A percentile compares a stretch with the other conserved stretches of the same genome.
Evolutionary conservation across 495 filamentous ascomycete species (phyloP).

Genomic region (Neurospora hispaniola): DNA sequence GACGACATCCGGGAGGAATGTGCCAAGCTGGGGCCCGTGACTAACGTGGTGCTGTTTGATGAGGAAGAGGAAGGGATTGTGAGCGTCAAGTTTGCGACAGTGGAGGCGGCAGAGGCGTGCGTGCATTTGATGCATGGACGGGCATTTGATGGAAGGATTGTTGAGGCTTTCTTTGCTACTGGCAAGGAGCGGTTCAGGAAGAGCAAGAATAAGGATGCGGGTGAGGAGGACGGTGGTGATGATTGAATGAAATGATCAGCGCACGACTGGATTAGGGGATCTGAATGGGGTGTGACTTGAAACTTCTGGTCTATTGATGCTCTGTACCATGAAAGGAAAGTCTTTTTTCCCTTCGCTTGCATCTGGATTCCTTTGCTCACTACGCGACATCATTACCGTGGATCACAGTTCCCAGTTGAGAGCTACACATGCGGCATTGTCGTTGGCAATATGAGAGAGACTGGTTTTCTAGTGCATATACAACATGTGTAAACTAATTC

Average conservation of each 20-base stretch:
- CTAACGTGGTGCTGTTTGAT: slow-evolving; percentile 85
- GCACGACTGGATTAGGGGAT: background rate
- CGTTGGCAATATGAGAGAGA: too few relatives aligned
- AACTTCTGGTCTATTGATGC: background rate
- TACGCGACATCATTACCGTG: too few relatives aligned
- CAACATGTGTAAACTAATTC: too few relatives aligned
- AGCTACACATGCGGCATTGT: too few relatives aligned
- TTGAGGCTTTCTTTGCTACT: slow-evolving; percentile 66
- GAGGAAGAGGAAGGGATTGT: slow-evolving; percentile 78
- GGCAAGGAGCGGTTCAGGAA: slow-evolving; percentile 72
- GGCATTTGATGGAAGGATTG: slow-evolving; percentile 59
- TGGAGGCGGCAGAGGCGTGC: slow-evolving; percentile 62
- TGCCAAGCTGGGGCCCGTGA: slow-evolving; percentile 75
- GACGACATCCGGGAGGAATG: slow-evolving; percentile 89
- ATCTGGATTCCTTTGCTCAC: background rate
- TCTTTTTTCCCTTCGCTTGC: background rate
- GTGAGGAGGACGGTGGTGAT: slow-evolving; percentile 29
- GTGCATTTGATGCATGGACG: slow-evolving; percentile 72
- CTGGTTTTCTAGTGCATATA: too few relatives aligned
- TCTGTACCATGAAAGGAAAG: background rate
- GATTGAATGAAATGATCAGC: background rate
- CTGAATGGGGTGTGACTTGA: background rate
- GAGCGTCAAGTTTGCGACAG: slow-evolving; percentile 64
- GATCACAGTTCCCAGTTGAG: too few relatives aligned
- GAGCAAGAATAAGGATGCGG: slow-evolving; percentile 39